Evolutionary conservation across 1,284 basidiomycete genomes (phyloP), one percentile per base, ranked within the genome.

Genomic region (Heliocybe sulcata): DNA sequence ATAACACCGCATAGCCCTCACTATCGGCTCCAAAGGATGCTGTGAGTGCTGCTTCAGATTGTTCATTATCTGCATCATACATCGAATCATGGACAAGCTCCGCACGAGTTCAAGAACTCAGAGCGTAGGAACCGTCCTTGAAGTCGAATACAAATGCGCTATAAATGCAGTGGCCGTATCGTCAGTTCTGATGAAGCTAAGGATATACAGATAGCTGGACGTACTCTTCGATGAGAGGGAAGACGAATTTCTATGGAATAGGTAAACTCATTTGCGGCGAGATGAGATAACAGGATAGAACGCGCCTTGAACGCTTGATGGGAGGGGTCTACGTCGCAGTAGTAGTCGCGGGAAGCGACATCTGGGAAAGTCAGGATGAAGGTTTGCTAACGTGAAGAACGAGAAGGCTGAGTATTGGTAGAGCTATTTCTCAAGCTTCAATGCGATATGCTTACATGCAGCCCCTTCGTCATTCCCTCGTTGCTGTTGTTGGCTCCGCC

Each of bases 211-310:
- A 25, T 25, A 49, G 27, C 3, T 14, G 22, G 8, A 49, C 47
- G 11, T 29, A 49, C 47, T 49, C 47, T 49, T 49, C 47, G 23
- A 49, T 22, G 20, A 49, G 47, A 25, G 47, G 47, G 47, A 25
- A 25, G 4, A 49, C 25, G 25, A 25, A 49, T 20, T 49, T 26
- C 47, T 49, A 16, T 23, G 14, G 20, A 8, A 49, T 49, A 8
- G 25, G 47, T 49, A 16, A 4, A 22, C n/a, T n/a, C n/a, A n/a
- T n/a, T 26, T 16, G 22, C 16, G 9, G n/a, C 10, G 23, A 49
- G 47, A 14, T 29, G 22, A 29, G 12, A 14, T 26, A n/a, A n/a
- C n/a, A 8, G 47, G 11, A 31, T 31, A 31, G 8, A 49, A 25
- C 47, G 11, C 12, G 25, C 47, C 47, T 49, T 49, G 27, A 49